phyloP scores from a whole-genome alignment of 768 basidiomycete species.

The Boletellus ananiceps region DNA sequence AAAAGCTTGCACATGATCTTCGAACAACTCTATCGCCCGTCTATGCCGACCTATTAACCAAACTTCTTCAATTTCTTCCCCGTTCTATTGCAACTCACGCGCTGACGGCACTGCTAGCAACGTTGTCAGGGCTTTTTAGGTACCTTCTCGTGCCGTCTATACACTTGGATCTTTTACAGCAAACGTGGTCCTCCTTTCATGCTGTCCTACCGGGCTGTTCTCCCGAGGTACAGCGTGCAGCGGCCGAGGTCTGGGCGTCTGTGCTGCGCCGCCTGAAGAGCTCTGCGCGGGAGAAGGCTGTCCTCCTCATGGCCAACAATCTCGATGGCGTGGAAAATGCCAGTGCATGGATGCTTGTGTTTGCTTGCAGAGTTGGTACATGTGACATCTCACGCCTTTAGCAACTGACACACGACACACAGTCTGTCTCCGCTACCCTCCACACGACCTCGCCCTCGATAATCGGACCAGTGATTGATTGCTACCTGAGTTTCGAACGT shows the following conservation, averaged over 20 bases:
- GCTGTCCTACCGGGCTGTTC: constrained; percentile 52
- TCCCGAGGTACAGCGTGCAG: constrained; percentile 68
- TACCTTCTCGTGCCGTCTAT: constrained; percentile 65
- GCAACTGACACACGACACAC: neutral
- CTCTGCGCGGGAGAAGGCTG: constrained; percentile 50
- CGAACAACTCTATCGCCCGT: constrained; percentile 68
- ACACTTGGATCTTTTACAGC: constrained; percentile 46
- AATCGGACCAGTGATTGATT: constrained; percentile 51
- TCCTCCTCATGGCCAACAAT: constrained; percentile 50
- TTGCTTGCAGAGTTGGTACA: constrained; percentile 65
- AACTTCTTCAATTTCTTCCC: constrained; percentile 53
- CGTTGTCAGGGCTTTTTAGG: constrained; percentile 66
- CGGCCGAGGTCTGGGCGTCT: constrained; percentile 86
- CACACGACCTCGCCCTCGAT: constrained; percentile 72
- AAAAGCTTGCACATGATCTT: constrained; percentile 75
- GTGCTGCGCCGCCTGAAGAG: constrained; percentile 68
- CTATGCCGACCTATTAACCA: constrained; percentile 51
- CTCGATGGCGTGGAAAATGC: constrained; percentile 54
- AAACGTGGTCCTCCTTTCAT: constrained; percentile 57
- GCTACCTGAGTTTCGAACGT: constrained; percentile 42
- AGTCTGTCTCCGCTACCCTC: constrained; percentile 81
- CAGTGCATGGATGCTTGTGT: constrained; percentile 69
- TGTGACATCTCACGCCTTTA: constrained; percentile 5
- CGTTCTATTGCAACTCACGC: constrained; percentile 55
- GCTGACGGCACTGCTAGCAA: constrained; percentile 60